Conservation (phyloP, 176 grass and related monocot genomes). For the Luzula sylvatica region DNA sequence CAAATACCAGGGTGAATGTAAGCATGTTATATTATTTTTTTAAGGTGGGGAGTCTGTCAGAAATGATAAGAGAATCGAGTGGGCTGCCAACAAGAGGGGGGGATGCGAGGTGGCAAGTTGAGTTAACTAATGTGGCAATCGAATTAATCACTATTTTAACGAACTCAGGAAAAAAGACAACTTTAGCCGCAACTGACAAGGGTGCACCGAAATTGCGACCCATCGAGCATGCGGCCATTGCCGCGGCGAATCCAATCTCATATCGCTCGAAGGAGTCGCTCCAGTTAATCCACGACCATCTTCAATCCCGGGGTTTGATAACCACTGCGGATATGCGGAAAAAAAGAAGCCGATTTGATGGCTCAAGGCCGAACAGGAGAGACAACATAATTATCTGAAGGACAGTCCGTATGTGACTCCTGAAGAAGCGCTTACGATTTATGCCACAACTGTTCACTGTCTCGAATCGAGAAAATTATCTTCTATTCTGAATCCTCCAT, state of each 20-base stretch:
- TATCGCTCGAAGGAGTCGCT: constrained; percentile 96
- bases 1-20: no score
- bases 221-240: constrained; percentile 91
- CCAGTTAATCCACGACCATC: constrained; percentile 93
- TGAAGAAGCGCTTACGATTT: no score
- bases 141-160: constrained; percentile 86
- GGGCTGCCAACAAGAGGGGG: constrained; percentile 62
- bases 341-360: constrained; percentile 80
- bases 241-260: constrained; percentile 85
- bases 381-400: no score
- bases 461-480: no score
- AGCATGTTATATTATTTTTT: no score
- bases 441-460: no score
- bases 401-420: no score
- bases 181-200: constrained; percentile 86
- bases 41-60: constrained; percentile 97
- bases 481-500: no score
- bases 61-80: constrained; percentile 78
- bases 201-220: constrained; percentile 82
- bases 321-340: constrained; percentile 65
- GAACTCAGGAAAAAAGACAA: constrained; percentile 91
- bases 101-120: constrained; percentile 81
- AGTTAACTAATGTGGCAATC: constrained; percentile 86
- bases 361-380: constrained; percentile 41
- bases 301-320: constrained; percentile 68